Evolutionary conservation across 2,329 filamentous ascomycete genomes (phyloP).

Genomic region (Eurotiales sp.): DNA sequence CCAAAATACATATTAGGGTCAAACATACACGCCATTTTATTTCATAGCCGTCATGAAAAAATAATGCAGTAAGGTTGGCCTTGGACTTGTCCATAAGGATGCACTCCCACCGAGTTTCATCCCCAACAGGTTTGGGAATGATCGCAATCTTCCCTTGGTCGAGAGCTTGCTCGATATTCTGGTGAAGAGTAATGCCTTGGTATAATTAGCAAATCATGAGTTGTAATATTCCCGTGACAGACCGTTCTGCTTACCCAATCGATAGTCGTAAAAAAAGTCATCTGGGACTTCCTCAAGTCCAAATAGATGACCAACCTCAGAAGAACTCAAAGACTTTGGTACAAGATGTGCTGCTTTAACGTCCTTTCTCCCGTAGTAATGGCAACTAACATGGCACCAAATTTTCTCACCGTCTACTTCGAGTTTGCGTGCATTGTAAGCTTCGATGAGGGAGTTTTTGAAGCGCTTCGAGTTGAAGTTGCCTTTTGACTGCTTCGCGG

Average conservation of each 20-base stretch:
- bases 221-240: too few species aligned
- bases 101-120: not conserved
- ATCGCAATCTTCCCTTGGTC: not conserved
- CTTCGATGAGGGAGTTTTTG: not conserved
- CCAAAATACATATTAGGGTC: not conserved
- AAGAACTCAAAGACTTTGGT: not conserved
- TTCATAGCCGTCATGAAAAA: too few species aligned
- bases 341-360: slow-evolving; percentile 4
- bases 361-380: not conserved
- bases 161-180: not conserved
- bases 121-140: not conserved
- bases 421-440: not conserved
- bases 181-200: not conserved
- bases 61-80: not conserved
- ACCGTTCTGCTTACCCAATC: too few species aligned
- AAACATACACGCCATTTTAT: not conserved
- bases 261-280: slow-evolving; percentile 4
- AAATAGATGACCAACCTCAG: slow-evolving; percentile 1
- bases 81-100: not conserved
- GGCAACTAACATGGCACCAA: not conserved
- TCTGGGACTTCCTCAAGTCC: not conserved
- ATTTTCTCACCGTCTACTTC: too few species aligned
- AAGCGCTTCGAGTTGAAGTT: not conserved
- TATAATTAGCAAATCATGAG: not conserved
- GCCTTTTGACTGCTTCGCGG: not conserved